Evolutionary conservation across 257 asterid genomes (phyloP).

Genomic region (Schizonepeta tenuifolia): DNA sequence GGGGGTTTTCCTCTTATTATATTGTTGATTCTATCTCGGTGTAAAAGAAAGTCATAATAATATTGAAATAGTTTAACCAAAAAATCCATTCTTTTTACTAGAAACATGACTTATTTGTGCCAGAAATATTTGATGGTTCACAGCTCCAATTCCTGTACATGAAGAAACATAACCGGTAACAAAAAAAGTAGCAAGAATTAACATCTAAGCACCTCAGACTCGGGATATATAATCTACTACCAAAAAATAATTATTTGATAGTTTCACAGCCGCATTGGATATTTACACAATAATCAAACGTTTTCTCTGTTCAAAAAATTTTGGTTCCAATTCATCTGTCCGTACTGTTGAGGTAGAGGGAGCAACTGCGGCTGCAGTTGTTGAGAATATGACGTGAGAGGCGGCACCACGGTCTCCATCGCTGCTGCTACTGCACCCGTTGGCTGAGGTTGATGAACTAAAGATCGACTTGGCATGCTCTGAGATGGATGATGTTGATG

Average conservation of each 20-base stretch:
- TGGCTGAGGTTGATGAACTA: constrained; percentile 52
- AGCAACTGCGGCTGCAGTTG: constrained; percentile 18
- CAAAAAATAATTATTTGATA: constrained; percentile 9
- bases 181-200: neutral
- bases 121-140: too few species aligned
- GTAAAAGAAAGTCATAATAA: too few species aligned
- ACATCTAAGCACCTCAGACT: neutral
- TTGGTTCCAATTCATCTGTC: constrained; percentile 52
- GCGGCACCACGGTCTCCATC: constrained; percentile 43
- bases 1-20: too few species aligned
- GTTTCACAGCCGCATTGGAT: constrained; percentile 16
- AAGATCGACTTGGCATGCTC: constrained; percentile 41
- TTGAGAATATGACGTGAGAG: constrained; percentile 45
- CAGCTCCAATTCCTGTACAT: constrained; percentile 8
- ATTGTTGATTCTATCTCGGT: too few species aligned
- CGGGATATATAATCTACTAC: neutral
- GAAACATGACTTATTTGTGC: too few species aligned
- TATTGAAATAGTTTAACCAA: too few species aligned
- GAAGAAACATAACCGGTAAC: neutral
- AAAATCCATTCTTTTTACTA: too few species aligned
- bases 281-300: constrained; percentile 34
- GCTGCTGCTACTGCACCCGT: constrained; percentile 36
- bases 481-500: constrained; percentile 37
- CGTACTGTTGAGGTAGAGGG: constrained; percentile 34
- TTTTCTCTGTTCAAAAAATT: constrained; percentile 44